Conservation (phyloP, 1,284 basidiomycete genomes). For the Leccinum griseonigrum region DNA sequence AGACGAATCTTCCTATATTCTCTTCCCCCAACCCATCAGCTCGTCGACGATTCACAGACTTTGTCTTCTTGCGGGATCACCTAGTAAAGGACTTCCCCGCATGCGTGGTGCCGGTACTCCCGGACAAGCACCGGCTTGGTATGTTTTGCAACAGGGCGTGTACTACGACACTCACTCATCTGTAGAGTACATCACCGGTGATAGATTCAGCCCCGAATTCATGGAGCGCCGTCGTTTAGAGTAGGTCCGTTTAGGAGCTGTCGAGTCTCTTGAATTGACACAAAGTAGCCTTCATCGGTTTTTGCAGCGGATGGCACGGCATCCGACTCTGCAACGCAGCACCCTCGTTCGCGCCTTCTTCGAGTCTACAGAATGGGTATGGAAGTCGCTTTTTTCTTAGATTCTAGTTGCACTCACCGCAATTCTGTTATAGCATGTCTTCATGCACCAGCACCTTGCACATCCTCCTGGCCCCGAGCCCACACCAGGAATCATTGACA, state of each 20-base stretch:
- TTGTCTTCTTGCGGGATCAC: conserved; percentile 90
- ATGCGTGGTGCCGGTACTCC: conserved; percentile 93
- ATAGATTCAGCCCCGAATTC: conserved; percentile 95
- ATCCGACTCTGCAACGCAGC: conserved; percentile 93
- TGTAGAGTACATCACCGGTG: conserved; percentile 94
- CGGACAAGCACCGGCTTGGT: conserved; percentile 96
- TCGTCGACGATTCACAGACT: conserved; percentile 94
- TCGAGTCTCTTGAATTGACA: conserved; percentile 13
- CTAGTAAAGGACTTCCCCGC: conserved; percentile 93
- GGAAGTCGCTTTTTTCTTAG: background rate
- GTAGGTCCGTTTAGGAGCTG: conserved; percentile 41
- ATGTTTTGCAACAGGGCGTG: conserved; percentile 29
- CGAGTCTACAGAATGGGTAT: conserved; percentile 97
- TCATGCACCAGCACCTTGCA: conserved; percentile 91
- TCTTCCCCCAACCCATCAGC: conserved; percentile 69
- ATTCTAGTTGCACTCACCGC: conserved; percentile 6
- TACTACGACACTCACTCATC: conserved; percentile 5
- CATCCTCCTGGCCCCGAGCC: conserved; percentile 84
- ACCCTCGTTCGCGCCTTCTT: conserved; percentile 90
- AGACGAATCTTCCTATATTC: conserved; percentile 86
- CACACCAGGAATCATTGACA: conserved; percentile 84
- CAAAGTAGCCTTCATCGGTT: conserved; percentile 83
- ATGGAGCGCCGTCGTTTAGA: conserved; percentile 90
- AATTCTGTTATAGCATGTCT: conserved; percentile 68
- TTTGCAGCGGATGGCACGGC: conserved; percentile 84